Conservation (phyloP, 257 asterid genomes). For the Osmanthus fragrans region DNA sequence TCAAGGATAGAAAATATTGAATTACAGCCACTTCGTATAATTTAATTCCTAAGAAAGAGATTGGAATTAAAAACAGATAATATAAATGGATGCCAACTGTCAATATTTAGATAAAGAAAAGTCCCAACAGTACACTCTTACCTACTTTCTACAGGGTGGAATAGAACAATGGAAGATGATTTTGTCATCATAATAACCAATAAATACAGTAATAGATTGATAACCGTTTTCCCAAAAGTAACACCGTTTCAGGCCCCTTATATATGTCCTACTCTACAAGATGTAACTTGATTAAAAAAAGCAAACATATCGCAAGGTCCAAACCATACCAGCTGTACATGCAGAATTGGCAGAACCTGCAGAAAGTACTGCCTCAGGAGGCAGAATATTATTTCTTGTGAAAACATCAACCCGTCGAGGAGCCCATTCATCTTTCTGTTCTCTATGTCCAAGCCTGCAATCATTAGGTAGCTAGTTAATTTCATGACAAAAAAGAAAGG, state of each 20-base stretch:
- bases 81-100: neutral
- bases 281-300: neutral
- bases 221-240: neutral
- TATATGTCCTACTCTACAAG: neutral
- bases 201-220: neutral
- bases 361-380: slow-evolving; percentile 80
- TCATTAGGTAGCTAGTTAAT: slow-evolving; percentile 23
- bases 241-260: neutral
- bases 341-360: slow-evolving; percentile 89
- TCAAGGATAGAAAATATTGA: neutral
- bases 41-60: neutral
- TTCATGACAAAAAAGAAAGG: slow-evolving; percentile 20
- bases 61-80: neutral
- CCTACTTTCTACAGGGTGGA: neutral
- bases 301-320: neutral
- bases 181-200: neutral
- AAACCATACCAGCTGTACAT: slow-evolving; percentile 85
- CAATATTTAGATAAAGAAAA: neutral
- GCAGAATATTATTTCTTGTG: slow-evolving; percentile 75
- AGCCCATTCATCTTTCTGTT: slow-evolving; percentile 88
- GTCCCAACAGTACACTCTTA: neutral
- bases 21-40: neutral
- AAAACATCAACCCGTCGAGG: slow-evolving; percentile 93
- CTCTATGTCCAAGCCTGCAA: slow-evolving; percentile 96
- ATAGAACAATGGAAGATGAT: neutral